phyloP scores from a whole-genome alignment of 768 basidiomycete species.

The Auriscalpium orientale region DNA sequence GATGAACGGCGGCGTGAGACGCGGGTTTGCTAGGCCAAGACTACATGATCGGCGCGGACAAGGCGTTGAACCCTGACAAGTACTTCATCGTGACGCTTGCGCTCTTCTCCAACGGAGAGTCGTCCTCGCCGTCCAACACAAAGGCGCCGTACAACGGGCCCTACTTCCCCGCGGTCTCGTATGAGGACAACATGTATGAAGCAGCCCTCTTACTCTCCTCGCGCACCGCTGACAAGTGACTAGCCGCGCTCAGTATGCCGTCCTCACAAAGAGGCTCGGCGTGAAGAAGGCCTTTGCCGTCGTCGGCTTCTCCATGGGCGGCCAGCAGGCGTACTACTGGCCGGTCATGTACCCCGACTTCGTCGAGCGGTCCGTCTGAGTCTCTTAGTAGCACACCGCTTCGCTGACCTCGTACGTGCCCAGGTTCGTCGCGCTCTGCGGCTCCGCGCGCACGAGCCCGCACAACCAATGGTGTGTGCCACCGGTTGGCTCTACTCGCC shows the following conservation, averaged over 20 bases:
- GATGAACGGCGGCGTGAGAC: conserved; percentile 4
- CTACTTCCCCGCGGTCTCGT: conserved; percentile 23
- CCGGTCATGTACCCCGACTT: conserved; percentile 47
- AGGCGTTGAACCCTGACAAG: conserved; percentile 42
- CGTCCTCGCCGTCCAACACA: conserved; percentile 57
- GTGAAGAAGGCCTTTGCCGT: conserved; percentile 17
- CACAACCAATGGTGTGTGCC: conserved; percentile 43
- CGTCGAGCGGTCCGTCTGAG: conserved; percentile 33
- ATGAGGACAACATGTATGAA: conserved; percentile 23
- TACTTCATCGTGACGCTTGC: conserved; percentile 53
- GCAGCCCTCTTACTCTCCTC: background rate
- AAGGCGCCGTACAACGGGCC: conserved; percentile 26
- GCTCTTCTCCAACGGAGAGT: conserved; percentile 53
- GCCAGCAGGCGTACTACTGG: conserved; percentile 44
- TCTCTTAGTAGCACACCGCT: background rate
- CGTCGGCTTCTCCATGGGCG: conserved; percentile 24
- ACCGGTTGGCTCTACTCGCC: background rate
- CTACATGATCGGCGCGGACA: conserved; percentile 42
- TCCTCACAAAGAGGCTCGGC: conserved; percentile 18
- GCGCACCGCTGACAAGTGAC: background rate
- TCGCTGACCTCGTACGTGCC: background rate
- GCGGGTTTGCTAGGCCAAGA: conserved; percentile 31
- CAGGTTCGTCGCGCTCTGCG: conserved; percentile 45
- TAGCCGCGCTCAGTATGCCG: conserved; percentile 21
- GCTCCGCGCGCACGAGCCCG: conserved; percentile 46